Evolutionary conservation across 768 basidiomycete genomes (phyloP).

Genomic region (Krasilnikovozyma curviuscula): DNA sequence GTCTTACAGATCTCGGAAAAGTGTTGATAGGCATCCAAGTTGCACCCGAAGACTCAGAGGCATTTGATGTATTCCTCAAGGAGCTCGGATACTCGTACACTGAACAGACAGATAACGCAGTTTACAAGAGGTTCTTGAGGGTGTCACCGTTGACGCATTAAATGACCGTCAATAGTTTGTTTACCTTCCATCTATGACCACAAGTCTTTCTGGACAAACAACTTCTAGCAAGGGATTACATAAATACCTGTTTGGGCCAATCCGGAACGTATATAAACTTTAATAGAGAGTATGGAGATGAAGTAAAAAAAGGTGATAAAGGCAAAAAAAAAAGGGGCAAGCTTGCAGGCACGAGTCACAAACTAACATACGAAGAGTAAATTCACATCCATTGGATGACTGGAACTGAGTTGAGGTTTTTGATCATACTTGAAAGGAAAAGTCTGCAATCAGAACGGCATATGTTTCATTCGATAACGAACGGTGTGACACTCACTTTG

Average conservation of each 20-base stretch:
- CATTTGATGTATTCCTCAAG: constrained; percentile 55
- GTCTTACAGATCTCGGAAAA: constrained; percentile 56
- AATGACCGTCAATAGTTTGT: too few relatives aligned
- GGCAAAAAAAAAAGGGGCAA: background rate
- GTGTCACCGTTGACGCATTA: background rate
- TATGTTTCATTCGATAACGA: background rate
- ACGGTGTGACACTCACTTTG: constrained; percentile 2
- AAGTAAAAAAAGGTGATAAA: background rate
- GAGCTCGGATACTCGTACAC: constrained; percentile 70
- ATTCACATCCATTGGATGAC: constrained; percentile 20
- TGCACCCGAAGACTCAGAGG: constrained; percentile 42
- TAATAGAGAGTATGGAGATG: background rate
- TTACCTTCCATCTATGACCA: too few relatives aligned
- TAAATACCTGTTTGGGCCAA: too few relatives aligned
- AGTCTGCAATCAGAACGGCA: background rate
- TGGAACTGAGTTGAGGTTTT: constrained; percentile 28
- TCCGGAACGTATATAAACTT: background rate
- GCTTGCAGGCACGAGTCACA: too few relatives aligned
- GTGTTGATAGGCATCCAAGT: constrained; percentile 89
- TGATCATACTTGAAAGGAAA: constrained; percentile 24
- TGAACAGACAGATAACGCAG: constrained; percentile 77
- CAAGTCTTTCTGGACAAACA: too few relatives aligned
- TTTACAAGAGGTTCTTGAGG: constrained; percentile 39
- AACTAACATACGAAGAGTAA: background rate
- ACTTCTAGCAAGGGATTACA: too few relatives aligned